Conservation (phyloP, 2,329 filamentous ascomycete genomes). For the Cladophialophora immunda region DNA sequence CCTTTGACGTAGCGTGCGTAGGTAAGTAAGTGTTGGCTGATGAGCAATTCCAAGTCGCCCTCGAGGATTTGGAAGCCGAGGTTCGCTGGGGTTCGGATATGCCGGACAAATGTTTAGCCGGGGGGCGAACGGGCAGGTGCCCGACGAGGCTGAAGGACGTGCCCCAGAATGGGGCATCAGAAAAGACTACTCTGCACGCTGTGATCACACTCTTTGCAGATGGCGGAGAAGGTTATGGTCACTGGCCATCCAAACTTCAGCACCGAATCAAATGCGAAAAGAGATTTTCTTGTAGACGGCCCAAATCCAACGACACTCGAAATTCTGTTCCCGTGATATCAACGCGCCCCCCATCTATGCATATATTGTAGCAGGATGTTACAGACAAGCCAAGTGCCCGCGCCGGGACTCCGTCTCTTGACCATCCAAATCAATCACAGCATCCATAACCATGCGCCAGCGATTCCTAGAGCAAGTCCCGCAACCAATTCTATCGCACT, state of each 20-base stretch:
- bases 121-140: background rate
- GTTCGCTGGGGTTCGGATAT: background rate
- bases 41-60: background rate
- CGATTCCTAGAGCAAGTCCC: conserved; percentile 19
- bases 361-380: background rate
- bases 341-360: background rate
- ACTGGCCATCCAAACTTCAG: background rate
- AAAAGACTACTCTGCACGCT: too few species aligned
- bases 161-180: too few species aligned
- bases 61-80: background rate
- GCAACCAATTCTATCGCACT: conserved; percentile 19
- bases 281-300: background rate
- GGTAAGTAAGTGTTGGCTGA: background rate
- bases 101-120: background rate
- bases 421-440: background rate
- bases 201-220: too few species aligned
- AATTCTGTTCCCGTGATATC: conserved; percentile 13
- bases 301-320: background rate
- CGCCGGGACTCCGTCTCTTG: background rate
- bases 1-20: background rate
- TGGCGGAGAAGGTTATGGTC: too few species aligned
- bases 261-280: background rate
- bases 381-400: background rate
- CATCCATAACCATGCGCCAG: conserved; percentile 19
- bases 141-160: background rate